These are phyloP conservation scores for Graphilbum ipis-grandicollis DNA, from an alignment of 2,329 filamentous ascomycete genomes.

Conservation along the genomic window DNA sequence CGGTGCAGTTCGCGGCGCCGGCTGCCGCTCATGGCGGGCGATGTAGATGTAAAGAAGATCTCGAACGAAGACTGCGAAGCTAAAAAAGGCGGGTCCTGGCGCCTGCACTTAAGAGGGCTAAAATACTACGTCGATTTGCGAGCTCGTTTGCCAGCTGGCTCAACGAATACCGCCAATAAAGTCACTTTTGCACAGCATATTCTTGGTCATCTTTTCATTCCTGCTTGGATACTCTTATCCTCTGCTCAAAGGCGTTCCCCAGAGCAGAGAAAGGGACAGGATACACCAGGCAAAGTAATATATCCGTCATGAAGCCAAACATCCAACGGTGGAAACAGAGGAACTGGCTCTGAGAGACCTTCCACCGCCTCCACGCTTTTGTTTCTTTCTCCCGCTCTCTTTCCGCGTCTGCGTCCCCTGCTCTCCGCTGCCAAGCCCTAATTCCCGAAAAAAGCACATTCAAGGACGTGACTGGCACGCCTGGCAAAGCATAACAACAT, in stretches of 20 bases:
- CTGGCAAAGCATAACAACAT: not conserved
- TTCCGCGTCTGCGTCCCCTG: not conserved
- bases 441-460: not conserved
- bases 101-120: not conserved
- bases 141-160: no score
- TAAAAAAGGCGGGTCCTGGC: not conserved
- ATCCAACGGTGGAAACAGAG: not conserved
- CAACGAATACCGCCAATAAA: no score
- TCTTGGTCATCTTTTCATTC: not conserved
- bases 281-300: not conserved
- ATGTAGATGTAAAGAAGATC: no score
- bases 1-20: constrained; percentile 24
- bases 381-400: not conserved
- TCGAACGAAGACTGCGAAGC: no score
- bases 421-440: not conserved
- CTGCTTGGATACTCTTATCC: not conserved
- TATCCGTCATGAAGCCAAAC: not conserved
- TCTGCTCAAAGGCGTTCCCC: not conserved
- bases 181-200: not conserved
- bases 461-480: not conserved
- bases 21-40: not conserved
- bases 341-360: no score
- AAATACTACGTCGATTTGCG: no score
- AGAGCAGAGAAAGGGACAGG: not conserved
- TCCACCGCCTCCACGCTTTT: no score